These are phyloP conservation scores for Chlorociboria aeruginascens DNA, from an alignment of 495 filamentous ascomycete genomes.

Conservation along the genomic window DNA sequence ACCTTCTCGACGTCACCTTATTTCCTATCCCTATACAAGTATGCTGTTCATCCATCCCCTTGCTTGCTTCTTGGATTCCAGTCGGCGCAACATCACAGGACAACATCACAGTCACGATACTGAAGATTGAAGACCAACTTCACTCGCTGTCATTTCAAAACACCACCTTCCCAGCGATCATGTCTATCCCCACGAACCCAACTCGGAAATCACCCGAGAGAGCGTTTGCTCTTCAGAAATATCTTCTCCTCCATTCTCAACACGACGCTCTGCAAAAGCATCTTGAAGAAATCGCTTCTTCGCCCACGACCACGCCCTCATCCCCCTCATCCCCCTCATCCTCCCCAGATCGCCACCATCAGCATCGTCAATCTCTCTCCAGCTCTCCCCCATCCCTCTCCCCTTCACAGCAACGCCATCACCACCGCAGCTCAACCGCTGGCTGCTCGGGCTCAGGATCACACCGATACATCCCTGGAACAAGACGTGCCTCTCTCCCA, in stretches of 20 bases:
- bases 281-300: constrained; percentile 29
- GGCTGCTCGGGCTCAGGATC: neutral
- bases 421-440: constrained; percentile 10
- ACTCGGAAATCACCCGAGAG: constrained; percentile 17
- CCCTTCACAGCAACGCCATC: constrained; percentile 2
- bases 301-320: constrained; percentile 19
- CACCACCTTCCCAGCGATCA: too few relatives aligned
- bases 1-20: too few relatives aligned
- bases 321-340: constrained; percentile 19
- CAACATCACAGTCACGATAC: neutral
- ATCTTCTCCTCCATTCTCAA: constrained; percentile 41
- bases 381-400: constrained; percentile 6
- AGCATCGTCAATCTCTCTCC: neutral
- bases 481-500: constrained; percentile 21
- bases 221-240: constrained; percentile 41
- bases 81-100: too few relatives aligned
- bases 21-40: too few relatives aligned
- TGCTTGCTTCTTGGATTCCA: too few relatives aligned
- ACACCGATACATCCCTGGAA: neutral
- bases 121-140: too few relatives aligned
- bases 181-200: constrained; percentile 2
- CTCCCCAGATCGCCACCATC: constrained; percentile 23
- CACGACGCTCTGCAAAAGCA: constrained; percentile 40
- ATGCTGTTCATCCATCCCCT: too few relatives aligned
- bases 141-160: too few relatives aligned